Evolutionary conservation across 306 rosid genomes (phyloP), one percentile per base, ranked within the genome.

Genomic region (Urtica urens): DNA sequence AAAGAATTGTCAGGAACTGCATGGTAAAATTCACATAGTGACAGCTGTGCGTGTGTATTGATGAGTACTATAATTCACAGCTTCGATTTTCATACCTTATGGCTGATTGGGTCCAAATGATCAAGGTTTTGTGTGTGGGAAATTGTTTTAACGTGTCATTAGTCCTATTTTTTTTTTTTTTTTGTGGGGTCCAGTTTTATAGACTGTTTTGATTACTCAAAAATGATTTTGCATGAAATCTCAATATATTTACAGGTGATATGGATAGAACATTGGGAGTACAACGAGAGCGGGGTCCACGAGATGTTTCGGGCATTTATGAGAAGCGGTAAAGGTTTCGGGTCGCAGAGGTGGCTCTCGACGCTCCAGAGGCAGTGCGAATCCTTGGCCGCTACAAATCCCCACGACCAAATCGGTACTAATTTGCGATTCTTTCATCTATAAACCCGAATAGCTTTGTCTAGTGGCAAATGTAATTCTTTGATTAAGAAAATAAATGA

Each of bases 251-350:
- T 77, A 59, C 62, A 90, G 97, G 75, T 90, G 46, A 85, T 77
- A 5, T 90, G 94, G 94, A 60, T 90, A n/a, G 97, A 90, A 23
- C 97, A 90, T 53, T 53, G 72, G 6, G 92, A 84, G 26, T 84
- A 79, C 46, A 83, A 84, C 59, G 97, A 77, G 48, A 84, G 63
- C 41, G 25, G n/a, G 1, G 33, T 81, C 45, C 92, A 84, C 66
- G 87, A 71, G 38, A 74, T 71, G 22, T 90, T 55, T 62, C 84
- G 67, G 9, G 72, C 70, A 1, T 23, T 75, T 59, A 30, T 90
- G 10, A 66, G 49, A 58, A 69, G 79, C 0, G 95, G 97, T 45
- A 25, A 72, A 19, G 97, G 81, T 51, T 90, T 74, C 18, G 97
- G 97, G 23, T 88, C 95, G 15, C 77, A 81, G 11, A 69, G 87